These are phyloP conservation scores for Naematelia aurantialba DNA, from an alignment of 768 basidiomycete genomes.

Conservation along the genomic window DNA sequence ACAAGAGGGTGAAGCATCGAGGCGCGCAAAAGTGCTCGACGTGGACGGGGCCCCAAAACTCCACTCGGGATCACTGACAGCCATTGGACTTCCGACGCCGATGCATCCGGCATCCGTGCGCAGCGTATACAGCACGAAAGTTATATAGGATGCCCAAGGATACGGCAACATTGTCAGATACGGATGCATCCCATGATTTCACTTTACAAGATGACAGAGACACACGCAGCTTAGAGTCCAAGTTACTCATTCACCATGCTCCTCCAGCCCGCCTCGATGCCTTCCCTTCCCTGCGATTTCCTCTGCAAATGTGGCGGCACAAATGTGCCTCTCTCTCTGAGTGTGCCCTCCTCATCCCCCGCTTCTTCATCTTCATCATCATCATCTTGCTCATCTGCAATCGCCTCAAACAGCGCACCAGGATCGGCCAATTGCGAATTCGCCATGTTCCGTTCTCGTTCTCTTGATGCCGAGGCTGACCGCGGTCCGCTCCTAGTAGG, in stretches of 20 bases:
- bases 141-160: no score
- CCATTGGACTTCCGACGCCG: no score
- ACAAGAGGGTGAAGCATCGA: no score
- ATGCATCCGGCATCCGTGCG: no score
- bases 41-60: no score
- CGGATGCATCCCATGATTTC: background rate
- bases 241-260: slow-evolving; percentile 27
- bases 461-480: slow-evolving; percentile 28
- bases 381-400: slow-evolving; percentile 30
- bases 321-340: slow-evolving; percentile 37
- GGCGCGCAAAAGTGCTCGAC: no score
- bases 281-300: slow-evolving; percentile 18
- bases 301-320: slow-evolving; percentile 45
- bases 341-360: slow-evolving; percentile 25
- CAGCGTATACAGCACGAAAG: no score
- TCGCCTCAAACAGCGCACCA: slow-evolving; percentile 39
- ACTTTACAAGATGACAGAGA: background rate
- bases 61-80: no score
- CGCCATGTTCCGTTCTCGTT: slow-evolving; percentile 15
- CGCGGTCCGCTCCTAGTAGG: slow-evolving; percentile 4
- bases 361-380: slow-evolving; percentile 27
- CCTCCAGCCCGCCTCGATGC: slow-evolving; percentile 36
- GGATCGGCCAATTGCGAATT: slow-evolving; percentile 35
- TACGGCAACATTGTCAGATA: background rate
- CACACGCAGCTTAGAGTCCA: no score